Conservation (phyloP, 306 rosid species). For the Geum urbanum region DNA sequence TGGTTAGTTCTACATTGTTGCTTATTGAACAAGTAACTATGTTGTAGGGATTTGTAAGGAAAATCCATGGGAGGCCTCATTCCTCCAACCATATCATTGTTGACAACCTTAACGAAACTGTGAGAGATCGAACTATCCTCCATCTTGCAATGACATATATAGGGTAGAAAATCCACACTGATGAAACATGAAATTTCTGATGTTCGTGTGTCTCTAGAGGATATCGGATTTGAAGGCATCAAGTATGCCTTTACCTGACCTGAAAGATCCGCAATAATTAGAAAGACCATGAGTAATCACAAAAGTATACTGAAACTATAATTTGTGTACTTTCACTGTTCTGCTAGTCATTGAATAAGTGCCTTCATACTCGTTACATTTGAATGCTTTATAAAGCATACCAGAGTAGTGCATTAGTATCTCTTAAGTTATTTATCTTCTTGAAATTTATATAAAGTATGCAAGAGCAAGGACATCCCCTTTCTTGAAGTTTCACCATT, state of each 20-base stretch:
- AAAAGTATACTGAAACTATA: not conserved
- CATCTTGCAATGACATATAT: slow-evolving; percentile 1
- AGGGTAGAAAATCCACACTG: slow-evolving; percentile 14
- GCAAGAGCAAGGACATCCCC: slow-evolving; percentile 66
- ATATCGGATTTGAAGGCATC: slow-evolving; percentile 68
- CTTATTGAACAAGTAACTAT: slow-evolving; percentile 1
- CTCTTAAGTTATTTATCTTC: slow-evolving; percentile 11
- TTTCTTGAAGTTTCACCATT: slow-evolving; percentile 75
- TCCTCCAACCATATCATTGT: slow-evolving; percentile 43
- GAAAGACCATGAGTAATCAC: slow-evolving; percentile 43
- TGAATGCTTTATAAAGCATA: not conserved
- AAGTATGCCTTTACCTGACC: slow-evolving; percentile 48
- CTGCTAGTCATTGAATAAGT: slow-evolving; percentile 59
- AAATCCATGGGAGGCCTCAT: slow-evolving; percentile 69
- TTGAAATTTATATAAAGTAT: slow-evolving; percentile 42
- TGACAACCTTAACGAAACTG: slow-evolving; percentile 41
- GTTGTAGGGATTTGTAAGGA: slow-evolving; percentile 67
- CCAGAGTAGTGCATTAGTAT: slow-evolving; percentile 5
- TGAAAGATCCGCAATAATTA: slow-evolving; percentile 37
- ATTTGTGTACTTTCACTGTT: not conserved
- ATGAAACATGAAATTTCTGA: slow-evolving; percentile 8
- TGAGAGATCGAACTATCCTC: slow-evolving; percentile 37
- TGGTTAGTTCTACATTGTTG: not conserved
- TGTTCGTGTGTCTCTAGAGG: slow-evolving; percentile 47
- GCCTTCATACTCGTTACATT: not conserved